These are phyloP conservation scores for Exophiala phaeomuriformis DNA, from an alignment of 2,329 filamentous ascomycete species.

Conservation along the genomic window DNA sequence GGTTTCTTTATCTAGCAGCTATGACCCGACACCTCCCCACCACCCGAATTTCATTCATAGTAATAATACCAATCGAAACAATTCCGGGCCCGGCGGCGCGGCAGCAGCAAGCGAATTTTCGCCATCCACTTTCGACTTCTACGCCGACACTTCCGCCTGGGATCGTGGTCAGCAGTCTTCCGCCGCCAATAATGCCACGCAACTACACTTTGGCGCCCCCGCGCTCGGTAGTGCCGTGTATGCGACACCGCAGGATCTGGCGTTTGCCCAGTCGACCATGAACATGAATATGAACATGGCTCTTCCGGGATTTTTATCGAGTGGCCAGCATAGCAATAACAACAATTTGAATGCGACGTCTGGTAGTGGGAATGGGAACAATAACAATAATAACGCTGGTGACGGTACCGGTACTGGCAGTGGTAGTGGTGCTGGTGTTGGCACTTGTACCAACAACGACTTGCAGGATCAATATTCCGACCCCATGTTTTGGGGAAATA, in stretches of 20 bases:
- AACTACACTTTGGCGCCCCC: conserved; percentile 12
- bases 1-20: no score
- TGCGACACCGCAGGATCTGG: conserved; percentile 23
- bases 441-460: not conserved
- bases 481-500: conserved; percentile 26
- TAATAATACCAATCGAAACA: no score
- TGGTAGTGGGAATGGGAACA: not conserved
- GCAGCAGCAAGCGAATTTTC: no score
- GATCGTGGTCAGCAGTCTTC: conserved; percentile 16
- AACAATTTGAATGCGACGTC: not conserved
- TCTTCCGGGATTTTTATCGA: not conserved
- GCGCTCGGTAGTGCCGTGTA: conserved; percentile 22
- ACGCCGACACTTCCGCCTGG: conserved; percentile 21
- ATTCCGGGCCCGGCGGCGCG: no score
- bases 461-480: conserved; percentile 21
- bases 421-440: no score
- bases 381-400: conserved; percentile 2
- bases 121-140: conserved; percentile 15
- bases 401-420: not conserved
- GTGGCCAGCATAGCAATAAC: not conserved
- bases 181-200: conserved; percentile 4
- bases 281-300: conserved; percentile 19
- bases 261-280: conserved; percentile 24
- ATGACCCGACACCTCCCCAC: no score
- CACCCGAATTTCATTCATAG: no score